Evolutionary conservation across 2,329 filamentous ascomycete species (phyloP).

Genomic region (Alternaria hordeiaustralica): DNA sequence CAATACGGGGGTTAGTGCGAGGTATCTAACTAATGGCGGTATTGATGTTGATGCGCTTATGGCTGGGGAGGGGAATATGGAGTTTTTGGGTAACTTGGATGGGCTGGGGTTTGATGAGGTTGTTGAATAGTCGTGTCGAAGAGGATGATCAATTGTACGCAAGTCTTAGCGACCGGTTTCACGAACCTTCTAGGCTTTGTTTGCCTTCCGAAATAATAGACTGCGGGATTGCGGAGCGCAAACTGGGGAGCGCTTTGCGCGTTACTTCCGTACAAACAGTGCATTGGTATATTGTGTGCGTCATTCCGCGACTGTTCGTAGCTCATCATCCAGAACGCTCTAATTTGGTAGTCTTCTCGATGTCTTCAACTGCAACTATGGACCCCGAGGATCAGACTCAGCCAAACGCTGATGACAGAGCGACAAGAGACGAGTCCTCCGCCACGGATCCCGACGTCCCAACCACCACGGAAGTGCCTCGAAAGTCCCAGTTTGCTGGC

Average conservation of each 20-base stretch:
- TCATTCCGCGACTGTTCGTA: not conserved
- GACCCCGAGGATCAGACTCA: not conserved
- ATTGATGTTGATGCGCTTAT: constrained; percentile 81
- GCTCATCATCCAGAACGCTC: not conserved
- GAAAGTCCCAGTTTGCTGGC: not conserved
- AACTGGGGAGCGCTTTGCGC: not conserved
- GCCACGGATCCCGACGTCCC: not conserved
- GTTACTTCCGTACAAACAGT: not conserved
- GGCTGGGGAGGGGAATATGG: constrained; percentile 63
- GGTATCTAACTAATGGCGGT: constrained; percentile 81
- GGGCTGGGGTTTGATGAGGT: constrained; percentile 51
- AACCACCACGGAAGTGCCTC: not conserved
- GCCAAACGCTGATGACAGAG: not conserved
- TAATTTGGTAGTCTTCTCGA: not conserved
- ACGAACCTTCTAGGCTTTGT: not conserved
- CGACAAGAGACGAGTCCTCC: not conserved
- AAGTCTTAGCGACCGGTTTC: not conserved
- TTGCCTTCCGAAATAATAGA: not conserved
- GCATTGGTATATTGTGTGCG: not conserved
- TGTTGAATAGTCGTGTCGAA: not conserved
- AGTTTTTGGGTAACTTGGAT: constrained; percentile 67
- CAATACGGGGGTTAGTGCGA: constrained; percentile 86
- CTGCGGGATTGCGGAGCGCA: not conserved
- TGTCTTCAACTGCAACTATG: not conserved
- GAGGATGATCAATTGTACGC: not conserved